phyloP scores from a whole-genome alignment of 2,329 filamentous ascomycete species.

The Colletotrichum camelliae region DNA sequence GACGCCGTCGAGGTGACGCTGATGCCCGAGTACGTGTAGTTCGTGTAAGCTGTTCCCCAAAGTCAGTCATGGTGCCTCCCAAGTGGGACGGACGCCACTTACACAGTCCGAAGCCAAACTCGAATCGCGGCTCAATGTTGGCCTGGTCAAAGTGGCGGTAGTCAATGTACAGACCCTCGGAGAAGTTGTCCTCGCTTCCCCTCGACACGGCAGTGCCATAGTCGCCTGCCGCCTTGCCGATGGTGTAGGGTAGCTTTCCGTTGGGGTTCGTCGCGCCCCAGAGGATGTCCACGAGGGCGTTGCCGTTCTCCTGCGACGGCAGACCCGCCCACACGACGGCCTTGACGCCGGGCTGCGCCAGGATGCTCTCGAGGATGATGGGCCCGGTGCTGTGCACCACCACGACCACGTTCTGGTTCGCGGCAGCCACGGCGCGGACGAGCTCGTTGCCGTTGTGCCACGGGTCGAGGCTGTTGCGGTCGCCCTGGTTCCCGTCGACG shows the following conservation, averaged over 20 bases:
- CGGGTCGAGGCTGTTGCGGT: constrained; percentile 68
- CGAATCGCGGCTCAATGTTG: constrained; percentile 63
- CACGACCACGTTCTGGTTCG: constrained; percentile 67
- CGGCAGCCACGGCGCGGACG: constrained; percentile 62
- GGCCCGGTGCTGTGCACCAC: constrained; percentile 68
- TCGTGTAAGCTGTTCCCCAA: constrained; percentile 63
- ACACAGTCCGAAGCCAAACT: constrained; percentile 69
- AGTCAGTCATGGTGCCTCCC: background rate
- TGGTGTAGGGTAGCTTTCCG: constrained; percentile 57
- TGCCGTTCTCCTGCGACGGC: constrained; percentile 78
- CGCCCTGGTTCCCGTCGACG: constrained; percentile 64
- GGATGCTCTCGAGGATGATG: constrained; percentile 63
- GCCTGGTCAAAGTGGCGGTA: constrained; percentile 67
- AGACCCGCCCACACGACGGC: constrained; percentile 79
- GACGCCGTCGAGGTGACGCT: constrained; percentile 40
- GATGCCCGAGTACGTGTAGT: constrained; percentile 64
- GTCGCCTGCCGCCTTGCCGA: constrained; percentile 50
- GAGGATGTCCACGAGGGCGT: constrained; percentile 75
- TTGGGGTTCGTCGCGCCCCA: constrained; percentile 61
- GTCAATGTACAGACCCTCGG: constrained; percentile 67
- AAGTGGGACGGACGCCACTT: constrained; percentile 23
- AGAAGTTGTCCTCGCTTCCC: constrained; percentile 54
- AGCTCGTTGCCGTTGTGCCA: constrained; percentile 69
- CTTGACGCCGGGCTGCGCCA: constrained; percentile 71
- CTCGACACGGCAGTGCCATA: constrained; percentile 43